Conservation (phyloP, 345 rosid species). For the Jatropha curcas region DNA sequence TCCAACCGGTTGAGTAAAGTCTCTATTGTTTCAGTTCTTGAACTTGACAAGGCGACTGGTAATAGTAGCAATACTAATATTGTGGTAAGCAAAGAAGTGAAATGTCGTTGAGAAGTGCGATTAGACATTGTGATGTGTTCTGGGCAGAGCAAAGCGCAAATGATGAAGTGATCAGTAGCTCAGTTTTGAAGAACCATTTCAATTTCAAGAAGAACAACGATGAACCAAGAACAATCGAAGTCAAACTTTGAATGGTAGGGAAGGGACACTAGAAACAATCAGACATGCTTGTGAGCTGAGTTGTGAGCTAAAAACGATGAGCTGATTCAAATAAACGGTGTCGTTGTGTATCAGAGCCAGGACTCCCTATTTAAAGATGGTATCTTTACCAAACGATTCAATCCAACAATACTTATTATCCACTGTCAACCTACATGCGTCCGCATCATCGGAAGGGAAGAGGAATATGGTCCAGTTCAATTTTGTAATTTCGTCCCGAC, state of each 20-base stretch:
- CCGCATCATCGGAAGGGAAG: no score
- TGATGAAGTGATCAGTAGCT: neutral
- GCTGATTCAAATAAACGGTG: neutral
- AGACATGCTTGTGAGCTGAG: neutral
- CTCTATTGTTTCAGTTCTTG: conserved; percentile 33
- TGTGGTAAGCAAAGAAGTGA: conserved; percentile 20
- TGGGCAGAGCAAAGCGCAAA: neutral
- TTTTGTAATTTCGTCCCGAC: no score
- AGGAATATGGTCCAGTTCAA: no score
- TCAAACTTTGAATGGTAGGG: neutral
- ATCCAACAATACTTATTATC: neutral
- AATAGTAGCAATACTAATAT: neutral
- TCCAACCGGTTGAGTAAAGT: conserved; percentile 56
- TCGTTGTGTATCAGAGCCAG: neutral
- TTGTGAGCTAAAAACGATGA: neutral
- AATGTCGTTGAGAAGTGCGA: conserved; percentile 3
- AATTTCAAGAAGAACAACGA: neutral
- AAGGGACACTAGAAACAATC: no score
- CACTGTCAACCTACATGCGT: no score
- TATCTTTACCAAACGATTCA: neutral
- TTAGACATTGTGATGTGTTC: neutral
- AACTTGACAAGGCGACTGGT: conserved; percentile 22
- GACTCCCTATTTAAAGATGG: neutral
- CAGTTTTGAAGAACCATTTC: neutral
- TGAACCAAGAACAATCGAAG: neutral